These are phyloP conservation scores for Arthrinium puccinioides DNA, from an alignment of 2,329 filamentous ascomycete genomes.

Conservation along the genomic window DNA sequence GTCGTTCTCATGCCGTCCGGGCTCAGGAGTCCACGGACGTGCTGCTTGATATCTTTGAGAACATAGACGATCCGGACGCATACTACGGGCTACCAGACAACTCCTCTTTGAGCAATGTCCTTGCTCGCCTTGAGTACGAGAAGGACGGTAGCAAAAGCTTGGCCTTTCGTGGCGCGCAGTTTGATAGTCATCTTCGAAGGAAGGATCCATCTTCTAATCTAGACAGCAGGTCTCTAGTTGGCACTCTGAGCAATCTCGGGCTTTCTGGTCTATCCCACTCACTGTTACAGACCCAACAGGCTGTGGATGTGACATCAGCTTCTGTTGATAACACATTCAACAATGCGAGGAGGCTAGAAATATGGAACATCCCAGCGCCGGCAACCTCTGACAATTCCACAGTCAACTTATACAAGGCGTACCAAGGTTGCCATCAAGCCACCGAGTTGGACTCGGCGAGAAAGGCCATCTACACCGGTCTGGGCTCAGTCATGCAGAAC, in stretches of 20 bases:
- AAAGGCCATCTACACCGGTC: constrained; percentile 54
- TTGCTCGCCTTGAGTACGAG: constrained; percentile 83
- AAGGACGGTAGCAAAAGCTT: constrained; percentile 79
- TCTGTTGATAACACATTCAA: constrained; percentile 68
- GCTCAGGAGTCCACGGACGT: constrained; percentile 56
- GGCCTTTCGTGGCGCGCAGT: constrained; percentile 82
- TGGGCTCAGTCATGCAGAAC: constrained; percentile 52
- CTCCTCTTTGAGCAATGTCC: constrained; percentile 67
- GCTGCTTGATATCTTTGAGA: constrained; percentile 77
- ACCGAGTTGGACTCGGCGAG: constrained; percentile 46
- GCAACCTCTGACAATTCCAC: constrained; percentile 53
- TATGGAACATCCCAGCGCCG: constrained; percentile 84
- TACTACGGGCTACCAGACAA: constrained; percentile 87
- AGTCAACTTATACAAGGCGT: constrained; percentile 69
- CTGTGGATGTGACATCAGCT: constrained; percentile 45
- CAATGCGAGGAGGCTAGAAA: constrained; percentile 74
- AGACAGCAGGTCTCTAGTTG: constrained; percentile 65
- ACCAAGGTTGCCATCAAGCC: constrained; percentile 70
- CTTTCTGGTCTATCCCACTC: constrained; percentile 80
- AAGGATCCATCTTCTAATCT: constrained; percentile 44
- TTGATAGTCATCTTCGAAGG: constrained; percentile 73
- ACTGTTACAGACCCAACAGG: constrained; percentile 62
- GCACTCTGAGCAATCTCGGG: constrained; percentile 72
- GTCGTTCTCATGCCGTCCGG: constrained; percentile 56
- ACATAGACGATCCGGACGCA: constrained; percentile 90